Evolutionary conservation across 2,329 filamentous ascomycete genomes (phyloP).

Genomic region (Alternaria triticimaculans): DNA sequence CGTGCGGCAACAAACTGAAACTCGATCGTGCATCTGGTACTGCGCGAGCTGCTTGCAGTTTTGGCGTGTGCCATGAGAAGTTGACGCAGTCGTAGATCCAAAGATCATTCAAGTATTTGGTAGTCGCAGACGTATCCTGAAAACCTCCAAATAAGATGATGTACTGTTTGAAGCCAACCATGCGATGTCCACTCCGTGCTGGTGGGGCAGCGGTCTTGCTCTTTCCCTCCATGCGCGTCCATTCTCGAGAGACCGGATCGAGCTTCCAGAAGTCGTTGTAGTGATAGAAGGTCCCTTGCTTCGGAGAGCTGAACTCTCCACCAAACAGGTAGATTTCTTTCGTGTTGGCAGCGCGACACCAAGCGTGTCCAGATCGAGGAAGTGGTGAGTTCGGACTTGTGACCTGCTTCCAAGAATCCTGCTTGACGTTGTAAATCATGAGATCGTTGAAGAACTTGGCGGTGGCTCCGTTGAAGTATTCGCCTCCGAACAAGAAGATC

Average conservation of each 20-base stretch:
- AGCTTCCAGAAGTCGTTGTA: constrained; percentile 99
- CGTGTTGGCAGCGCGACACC: constrained; percentile 87
- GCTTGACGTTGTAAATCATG: constrained; percentile 75
- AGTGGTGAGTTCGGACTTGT: constrained; percentile 91
- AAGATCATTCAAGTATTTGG: constrained; percentile 89
- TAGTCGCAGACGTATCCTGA: constrained; percentile 94
- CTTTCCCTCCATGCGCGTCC: constrained; percentile 84
- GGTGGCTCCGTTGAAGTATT: constrained; percentile 91
- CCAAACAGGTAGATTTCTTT: constrained; percentile 91
- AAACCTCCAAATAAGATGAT: constrained; percentile 96
- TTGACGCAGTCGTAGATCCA: constrained; percentile 95
- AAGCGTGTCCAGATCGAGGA: constrained; percentile 90
- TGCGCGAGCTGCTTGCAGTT: constrained; percentile 76
- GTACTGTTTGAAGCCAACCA: constrained; percentile 98
- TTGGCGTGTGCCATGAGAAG: constrained; percentile 82
- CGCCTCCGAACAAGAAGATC: constrained; percentile 89
- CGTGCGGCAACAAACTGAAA: constrained; percentile 90
- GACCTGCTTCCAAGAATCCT: constrained; percentile 88
- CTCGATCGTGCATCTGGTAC: constrained; percentile 92
- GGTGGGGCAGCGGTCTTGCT: constrained; percentile 81
- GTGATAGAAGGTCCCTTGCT: constrained; percentile 98
- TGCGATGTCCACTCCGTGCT: constrained; percentile 88
- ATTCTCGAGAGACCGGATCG: constrained; percentile 83
- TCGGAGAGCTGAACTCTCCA: constrained; percentile 94
- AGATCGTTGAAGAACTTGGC: constrained; percentile 75